Base-by-base conservation (phyloP, 257 asterid species). In the Ocimum tenuiflorum region DNA sequence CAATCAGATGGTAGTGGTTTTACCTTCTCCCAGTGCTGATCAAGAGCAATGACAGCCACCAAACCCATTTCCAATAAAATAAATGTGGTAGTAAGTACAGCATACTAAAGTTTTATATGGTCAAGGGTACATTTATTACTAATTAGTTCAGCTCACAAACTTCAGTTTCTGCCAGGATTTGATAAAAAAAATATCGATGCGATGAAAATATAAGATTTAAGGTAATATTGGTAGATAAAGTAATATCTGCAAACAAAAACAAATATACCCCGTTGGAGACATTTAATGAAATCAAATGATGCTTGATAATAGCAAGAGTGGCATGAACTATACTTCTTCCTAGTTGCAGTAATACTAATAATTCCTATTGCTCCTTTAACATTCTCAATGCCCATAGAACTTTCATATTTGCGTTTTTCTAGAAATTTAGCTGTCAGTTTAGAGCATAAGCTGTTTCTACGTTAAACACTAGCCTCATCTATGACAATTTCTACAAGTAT, bases 21-120 rank as follows among this genome's bases (percentile, higher is more conserved):
- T 82, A 91, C 98, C 95, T 82, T 77, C 74, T 86, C 83, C 97
- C 96, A 88, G 4, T 71, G 81, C 70, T 39, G 88, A 83, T 90
- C 92, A 54, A 88, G 54, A 72, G 87, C 80, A 69, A 91, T 82
- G 80, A 91, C 88, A 62, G 74, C 77, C 79, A 82, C 87, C 73
- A 91, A 72, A 67, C 86, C 57, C 51, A 48, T 76, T 86, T 91
- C 97, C 73, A 79, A 43, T 47, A 88, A 79, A 71, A 88, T 53
- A 61, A 91, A 85, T 51, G 79, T 36, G 55, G 84, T 74, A 58
- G 60, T 70, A 29, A 91, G 80, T 41, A 82, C 31, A 68, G 88
- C 82, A 47, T 88, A 82, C 98, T 91, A 72, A 62, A 14, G 70
- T 68, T 72, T 71, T 66, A 57, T 2, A 60, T 4, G 63, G 79